Conservation (phyloP, 139 green algal genomes). For the Raphidocelis subcapitata region DNA sequence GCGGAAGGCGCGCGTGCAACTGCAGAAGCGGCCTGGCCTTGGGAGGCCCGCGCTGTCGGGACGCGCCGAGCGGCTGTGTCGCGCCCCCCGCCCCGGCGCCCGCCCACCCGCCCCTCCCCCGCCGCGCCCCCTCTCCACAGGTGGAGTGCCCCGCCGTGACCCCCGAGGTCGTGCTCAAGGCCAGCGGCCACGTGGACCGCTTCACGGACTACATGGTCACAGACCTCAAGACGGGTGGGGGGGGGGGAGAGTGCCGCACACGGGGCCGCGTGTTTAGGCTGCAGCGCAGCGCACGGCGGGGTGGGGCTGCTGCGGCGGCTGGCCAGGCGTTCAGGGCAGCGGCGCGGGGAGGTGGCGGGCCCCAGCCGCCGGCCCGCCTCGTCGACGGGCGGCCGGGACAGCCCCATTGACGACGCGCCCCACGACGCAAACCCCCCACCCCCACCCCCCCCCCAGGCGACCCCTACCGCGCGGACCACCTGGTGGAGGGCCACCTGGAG, state of each 20-base stretch:
- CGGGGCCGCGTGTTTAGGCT: no score
- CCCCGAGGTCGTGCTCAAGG: conserved; percentile 75
- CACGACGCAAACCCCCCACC: neutral
- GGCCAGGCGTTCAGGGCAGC: no score
- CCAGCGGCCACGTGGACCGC: conserved; percentile 95
- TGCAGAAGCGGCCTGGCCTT: no score
- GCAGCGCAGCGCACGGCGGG: neutral
- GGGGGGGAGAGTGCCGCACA: neutral
- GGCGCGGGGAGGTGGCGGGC: no score
- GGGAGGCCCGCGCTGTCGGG: no score
- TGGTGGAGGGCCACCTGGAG: conserved; percentile 88
- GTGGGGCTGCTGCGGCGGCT: neutral
- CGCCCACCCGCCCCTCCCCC: no score
- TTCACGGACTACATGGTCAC: conserved; percentile 99
- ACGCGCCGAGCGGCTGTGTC: no score
- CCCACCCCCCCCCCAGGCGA: conserved; percentile 42
- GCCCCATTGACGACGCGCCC: neutral
- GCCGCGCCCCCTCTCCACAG: no score
- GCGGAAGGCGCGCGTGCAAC: no score
- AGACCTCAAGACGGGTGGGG: conserved; percentile 73
- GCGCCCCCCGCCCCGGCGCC: no score
- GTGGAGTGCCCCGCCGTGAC: conserved; percentile 97
- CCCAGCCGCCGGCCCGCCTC: no score
- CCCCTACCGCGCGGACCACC: conserved; percentile 93
- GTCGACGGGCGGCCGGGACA: no score